Conservation (phyloP, 2,329 filamentous ascomycete genomes). For the Epichloe sylvatica region DNA sequence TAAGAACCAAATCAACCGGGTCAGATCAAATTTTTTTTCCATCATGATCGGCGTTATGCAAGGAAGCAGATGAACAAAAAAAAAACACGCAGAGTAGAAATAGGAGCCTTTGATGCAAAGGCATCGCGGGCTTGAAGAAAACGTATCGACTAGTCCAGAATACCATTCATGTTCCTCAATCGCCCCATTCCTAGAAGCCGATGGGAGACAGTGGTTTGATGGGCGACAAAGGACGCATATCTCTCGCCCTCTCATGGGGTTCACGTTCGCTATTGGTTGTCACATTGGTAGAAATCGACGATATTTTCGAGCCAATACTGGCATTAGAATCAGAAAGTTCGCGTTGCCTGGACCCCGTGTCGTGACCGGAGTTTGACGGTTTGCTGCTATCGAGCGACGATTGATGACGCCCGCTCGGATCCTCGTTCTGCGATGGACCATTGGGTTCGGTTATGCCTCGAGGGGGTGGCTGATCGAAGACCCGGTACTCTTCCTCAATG, state of each 20-base stretch:
- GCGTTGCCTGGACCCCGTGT: slow-evolving; percentile 30
- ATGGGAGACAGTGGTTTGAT: slow-evolving; percentile 53
- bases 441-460: slow-evolving; percentile 29
- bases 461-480: slow-evolving; percentile 47
- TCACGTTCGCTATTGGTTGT: slow-evolving; percentile 29
- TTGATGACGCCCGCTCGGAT: slow-evolving; percentile 8
- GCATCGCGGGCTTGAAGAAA: slow-evolving; percentile 3
- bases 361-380: slow-evolving; percentile 23
- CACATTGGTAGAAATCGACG: slow-evolving; percentile 31
- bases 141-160: slow-evolving; percentile 2
- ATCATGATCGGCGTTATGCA: slow-evolving; percentile 2
- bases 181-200: slow-evolving; percentile 30
- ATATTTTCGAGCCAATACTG: slow-evolving; percentile 28
- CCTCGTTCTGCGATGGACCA: slow-evolving; percentile 13
- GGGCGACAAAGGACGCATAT: slow-evolving; percentile 45
- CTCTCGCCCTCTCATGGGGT: slow-evolving; percentile 17
- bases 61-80: slow-evolving; percentile 1
- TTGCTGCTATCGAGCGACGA: slow-evolving; percentile 56
- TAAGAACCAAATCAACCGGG: not conserved
- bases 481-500: slow-evolving; percentile 53
- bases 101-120: not conserved
- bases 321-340: slow-evolving; percentile 28
- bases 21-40: not conserved
- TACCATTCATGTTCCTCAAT: not conserved
- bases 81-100: not conserved